Evolutionary conservation across 1,139 yeast species (phyloP), one percentile per base, ranked within the genome.

Genomic region (Suhomyces ambrosiae): DNA sequence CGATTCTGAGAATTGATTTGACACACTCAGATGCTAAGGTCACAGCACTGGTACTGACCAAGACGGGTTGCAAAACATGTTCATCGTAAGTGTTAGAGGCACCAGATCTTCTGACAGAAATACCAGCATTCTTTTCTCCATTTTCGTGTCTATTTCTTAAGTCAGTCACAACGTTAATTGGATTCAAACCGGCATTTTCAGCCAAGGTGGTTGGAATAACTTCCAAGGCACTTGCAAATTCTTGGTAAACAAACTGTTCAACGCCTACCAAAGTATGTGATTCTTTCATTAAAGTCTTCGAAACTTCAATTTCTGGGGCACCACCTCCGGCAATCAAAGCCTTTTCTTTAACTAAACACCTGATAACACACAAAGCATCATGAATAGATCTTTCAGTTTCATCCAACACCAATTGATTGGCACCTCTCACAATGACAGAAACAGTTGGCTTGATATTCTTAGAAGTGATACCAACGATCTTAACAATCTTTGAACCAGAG

Each of bases 241-340:
- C 98, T 58, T 84, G 86, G 82, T 90, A 92, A 53, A 95, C 94
- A 53, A 89, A 83, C 38, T 95, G 94, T 62, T 92, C 97, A 6
- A 90, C 89, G 32, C 99, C 98, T 14, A 88, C 77, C 48, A 87
- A 71, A 32, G 80, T 69, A 45, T 84, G 78, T 14, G 96, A 76
- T 63, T 90, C 97, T 54, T 80, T 82, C 62, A 79, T 73, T 52
- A 92, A 68, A 17, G 80, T 79, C 54, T 95, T 80, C 5, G 97
- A 83, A 11, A 90, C 85, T 68, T 92, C 98, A 51, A 92, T 81
- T 68, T 92, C 99, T 32, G 98, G 96, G 5, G 98, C 97, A 51
- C 98, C 98, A 49, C 99, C 98, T 53, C 99, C 99, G 10, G 97
- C 97, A 65, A 92, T 88, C 56, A 92, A 73, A 2, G 96, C 97